Evolutionary conservation across 768 basidiomycete genomes (phyloP), one percentile per base, ranked within the genome.

Genomic region (Tylopilus vinaceipallidus): DNA sequence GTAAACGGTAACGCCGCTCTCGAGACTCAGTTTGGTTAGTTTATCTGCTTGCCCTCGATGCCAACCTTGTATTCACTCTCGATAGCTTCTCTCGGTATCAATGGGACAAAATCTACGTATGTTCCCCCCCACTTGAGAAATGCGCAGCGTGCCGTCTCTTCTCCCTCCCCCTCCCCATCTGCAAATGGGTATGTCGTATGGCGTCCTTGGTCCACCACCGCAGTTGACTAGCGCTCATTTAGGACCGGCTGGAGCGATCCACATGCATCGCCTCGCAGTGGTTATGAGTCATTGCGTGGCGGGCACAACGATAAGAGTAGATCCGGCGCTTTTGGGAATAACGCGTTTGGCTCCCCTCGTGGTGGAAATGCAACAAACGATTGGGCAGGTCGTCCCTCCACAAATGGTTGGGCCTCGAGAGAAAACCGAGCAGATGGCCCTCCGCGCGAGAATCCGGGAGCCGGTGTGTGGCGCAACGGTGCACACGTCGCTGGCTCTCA

Each of bases 111-210:
- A 79, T 79, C 86, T 64, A 80, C 91, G 54, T 93, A 93, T 76
- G 88, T 93, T 64, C 91, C 91, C 59, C 91, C 91, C 61, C 90
- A 92, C 67, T 69, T 90, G 78, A 88, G 91, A 78, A 80, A 76
- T 72, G 70, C 77, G 81, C 88, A 89, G 85, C 87, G 87, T 81
- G 85, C 87, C 80, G 82, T 83, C 70, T 80, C 86, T 59, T 71
- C 76, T 52, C 67, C 77, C 49, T 57, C 61, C 2, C 55, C 61
- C 14, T 39, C 60, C 33, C 60, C 64, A 57, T 60, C 66, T 42
- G 45, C 58, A 53, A 82, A 80, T 68, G 84, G 79, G 86, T 88
- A 66, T 47, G 76, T 56, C n/a, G 23, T 41, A 45, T 39, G 35
- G 30, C 33, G 37, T 62, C 54, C 47, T 55, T 42, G 55, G 52